Conservation (phyloP, 2,329 filamentous ascomycete species). For the Curvularia eragrostidis region DNA sequence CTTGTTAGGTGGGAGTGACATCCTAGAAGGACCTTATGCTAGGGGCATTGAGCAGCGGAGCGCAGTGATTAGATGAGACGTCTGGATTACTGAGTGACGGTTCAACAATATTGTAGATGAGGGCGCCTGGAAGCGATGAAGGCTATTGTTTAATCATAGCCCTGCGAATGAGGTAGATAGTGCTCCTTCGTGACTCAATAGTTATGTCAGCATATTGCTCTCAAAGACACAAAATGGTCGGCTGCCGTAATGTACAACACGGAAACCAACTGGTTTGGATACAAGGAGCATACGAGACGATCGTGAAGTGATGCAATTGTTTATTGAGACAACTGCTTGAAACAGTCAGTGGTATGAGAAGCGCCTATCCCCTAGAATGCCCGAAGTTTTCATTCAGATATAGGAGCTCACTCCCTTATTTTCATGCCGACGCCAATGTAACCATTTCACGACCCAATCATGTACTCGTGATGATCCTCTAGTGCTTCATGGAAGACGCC, state of each 20-base stretch:
- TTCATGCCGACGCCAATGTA: constrained; percentile 48
- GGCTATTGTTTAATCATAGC: not conserved
- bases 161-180: not conserved
- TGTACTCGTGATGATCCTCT: constrained; percentile 42
- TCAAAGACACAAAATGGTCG: not conserved
- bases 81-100: not conserved
- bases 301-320: constrained; percentile 48
- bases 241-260: not conserved
- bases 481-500: constrained; percentile 73
- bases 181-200: too few species aligned
- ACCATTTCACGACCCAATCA: constrained; percentile 45
- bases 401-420: constrained; percentile 43
- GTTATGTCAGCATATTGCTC: not conserved
- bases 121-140: not conserved
- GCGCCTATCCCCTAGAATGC: constrained; percentile 43
- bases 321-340: constrained; percentile 46
- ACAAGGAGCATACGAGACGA: not conserved
- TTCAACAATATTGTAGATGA: not conserved
- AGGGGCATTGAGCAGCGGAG: constrained; percentile 79
- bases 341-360: constrained; percentile 48
- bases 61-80: constrained; percentile 48
- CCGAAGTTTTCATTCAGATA: constrained; percentile 44
- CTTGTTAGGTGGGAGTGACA: constrained; percentile 79
- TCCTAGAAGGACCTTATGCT: constrained; percentile 71
- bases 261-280: not conserved